These are phyloP conservation scores for Ophiostoma australiae DNA, from an alignment of 2,329 filamentous ascomycete genomes.

Conservation along the genomic window DNA sequence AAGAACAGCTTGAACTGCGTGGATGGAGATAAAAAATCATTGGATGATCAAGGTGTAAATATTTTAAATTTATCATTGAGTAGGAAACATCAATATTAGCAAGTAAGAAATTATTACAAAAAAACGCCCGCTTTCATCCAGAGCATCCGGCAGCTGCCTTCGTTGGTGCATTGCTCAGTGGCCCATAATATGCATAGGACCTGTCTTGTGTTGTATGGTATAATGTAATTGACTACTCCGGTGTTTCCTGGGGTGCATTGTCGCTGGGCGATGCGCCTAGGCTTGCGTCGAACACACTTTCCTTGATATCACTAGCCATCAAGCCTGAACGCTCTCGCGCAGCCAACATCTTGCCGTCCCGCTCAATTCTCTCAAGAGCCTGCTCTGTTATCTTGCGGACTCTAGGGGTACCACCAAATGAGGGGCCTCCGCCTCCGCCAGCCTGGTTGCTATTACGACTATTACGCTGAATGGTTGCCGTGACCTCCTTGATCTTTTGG, in stretches of 20 bases:
- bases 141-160: not conserved
- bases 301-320: conserved; percentile 59
- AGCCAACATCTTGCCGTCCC: conserved; percentile 57
- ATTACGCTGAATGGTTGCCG: conserved; percentile 36
- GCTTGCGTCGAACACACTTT: conserved; percentile 48
- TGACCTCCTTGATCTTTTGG: conserved; percentile 70
- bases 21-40: too few species aligned
- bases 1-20: not conserved
- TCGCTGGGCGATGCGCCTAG: not conserved
- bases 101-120: not conserved
- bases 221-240: not conserved
- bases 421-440: conserved; percentile 31
- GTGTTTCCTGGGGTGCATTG: not conserved
- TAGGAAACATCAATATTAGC: not conserved
- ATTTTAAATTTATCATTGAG: not conserved
- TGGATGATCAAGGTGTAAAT: not conserved
- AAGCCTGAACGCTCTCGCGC: conserved; percentile 59
- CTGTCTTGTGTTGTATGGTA: conserved; percentile 2
- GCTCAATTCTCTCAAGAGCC: conserved; percentile 56
- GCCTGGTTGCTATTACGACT: conserved; percentile 30
- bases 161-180: not conserved
- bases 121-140: conserved; percentile 11
- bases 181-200: not conserved
- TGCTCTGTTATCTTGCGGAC: conserved; percentile 38
- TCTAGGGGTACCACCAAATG: conserved; percentile 29